Evolutionary conservation across 495 filamentous ascomycete genomes (phyloP), one percentile per base, ranked within the genome.

Genomic region (Cercophora sp.): DNA sequence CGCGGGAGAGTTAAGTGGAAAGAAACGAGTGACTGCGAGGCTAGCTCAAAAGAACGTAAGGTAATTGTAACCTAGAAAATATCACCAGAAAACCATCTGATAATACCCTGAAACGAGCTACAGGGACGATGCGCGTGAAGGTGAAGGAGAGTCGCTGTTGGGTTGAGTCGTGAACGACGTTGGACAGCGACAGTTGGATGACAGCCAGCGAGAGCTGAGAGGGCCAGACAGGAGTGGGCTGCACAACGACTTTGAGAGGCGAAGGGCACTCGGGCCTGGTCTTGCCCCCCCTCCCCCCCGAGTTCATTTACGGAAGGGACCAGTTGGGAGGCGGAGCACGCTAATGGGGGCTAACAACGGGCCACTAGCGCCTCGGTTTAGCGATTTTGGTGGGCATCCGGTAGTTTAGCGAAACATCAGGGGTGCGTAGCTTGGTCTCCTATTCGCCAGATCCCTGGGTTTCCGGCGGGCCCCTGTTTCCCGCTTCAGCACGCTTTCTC

Each of bases 11-110:
- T 43, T 24, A 42, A 43, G 44, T 43, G 36, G 59, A n/a, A n/a
- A n/a, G 56, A 74, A 77, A 74, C 73, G 74, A 77, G 72, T 69
- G 74, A 70, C 70, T 62, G 58, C 57, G 73, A 75, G 73, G 65
- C 73, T 77, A 74, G 72, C 72, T 77, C 73, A 61, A 67, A 64
- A 54, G 68, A 74, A 70, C 55, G 62, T 54, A 68, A 68, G 51
- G 57, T 53, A 59, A 56, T 59, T 24, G 55, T 32, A 26, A 51
- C n/a, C 51, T 45, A 32, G 8, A 31, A 13, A 51, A 53, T 41
- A 51, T 51, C 55, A 53, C 41, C 49, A 55, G 32, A 42, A 51
- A 45, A 23, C 18, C 53, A 64, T 61, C 42, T 23, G 58, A 37
- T 29, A 35, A n/a, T 4, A 15, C 43, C 22, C 13, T 19, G 18